Percentiles rank a stretch among this genome's conserved stretches.
Conservation (phyloP, 352 stramenopile species). For the Phytophthora sp. region DNA sequence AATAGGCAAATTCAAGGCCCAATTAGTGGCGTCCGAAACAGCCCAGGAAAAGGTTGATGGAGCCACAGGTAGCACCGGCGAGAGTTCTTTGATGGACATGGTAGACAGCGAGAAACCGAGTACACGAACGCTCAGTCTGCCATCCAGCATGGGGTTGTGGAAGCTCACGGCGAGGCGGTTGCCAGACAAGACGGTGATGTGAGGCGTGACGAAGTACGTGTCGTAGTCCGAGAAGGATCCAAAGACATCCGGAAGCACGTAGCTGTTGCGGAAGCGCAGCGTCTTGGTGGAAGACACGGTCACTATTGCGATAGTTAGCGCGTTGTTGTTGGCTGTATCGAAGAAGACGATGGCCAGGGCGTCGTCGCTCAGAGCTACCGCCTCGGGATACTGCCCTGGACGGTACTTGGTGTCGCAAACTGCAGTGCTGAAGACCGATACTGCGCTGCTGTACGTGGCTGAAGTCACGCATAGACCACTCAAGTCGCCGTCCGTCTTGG, state of each 20-base stretch:
- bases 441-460: slow-evolving; percentile 27
- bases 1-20: slow-evolving; percentile 23
- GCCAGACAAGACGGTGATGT: slow-evolving; percentile 38
- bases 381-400: slow-evolving; percentile 45
- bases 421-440: slow-evolving; percentile 37
- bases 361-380: slow-evolving; percentile 51
- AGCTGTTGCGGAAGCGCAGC: slow-evolving; percentile 50
- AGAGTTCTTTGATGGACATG: slow-evolving; percentile 53
- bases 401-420: slow-evolving; percentile 56
- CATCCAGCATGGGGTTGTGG: slow-evolving; percentile 56
- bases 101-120: slow-evolving; percentile 52
- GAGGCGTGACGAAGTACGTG: slow-evolving; percentile 41
- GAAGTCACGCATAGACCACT: slow-evolving; percentile 57
- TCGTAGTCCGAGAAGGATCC: slow-evolving; percentile 53
- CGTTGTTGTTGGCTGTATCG: slow-evolving; percentile 62
- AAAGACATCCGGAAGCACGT: slow-evolving; percentile 48
- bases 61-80: slow-evolving; percentile 53
- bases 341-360: slow-evolving; percentile 58
- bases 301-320: slow-evolving; percentile 52
- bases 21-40: slow-evolving; percentile 2
- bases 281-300: slow-evolving; percentile 32
- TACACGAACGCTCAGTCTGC: slow-evolving; percentile 54
- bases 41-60: slow-evolving; percentile 42
- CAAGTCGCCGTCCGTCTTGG: slow-evolving; percentile 24
- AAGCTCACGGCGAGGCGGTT: slow-evolving; percentile 72